Base-by-base conservation (phyloP, 2,329 filamentous ascomycete genomes). In the Scedosporium apiospermum region DNA sequence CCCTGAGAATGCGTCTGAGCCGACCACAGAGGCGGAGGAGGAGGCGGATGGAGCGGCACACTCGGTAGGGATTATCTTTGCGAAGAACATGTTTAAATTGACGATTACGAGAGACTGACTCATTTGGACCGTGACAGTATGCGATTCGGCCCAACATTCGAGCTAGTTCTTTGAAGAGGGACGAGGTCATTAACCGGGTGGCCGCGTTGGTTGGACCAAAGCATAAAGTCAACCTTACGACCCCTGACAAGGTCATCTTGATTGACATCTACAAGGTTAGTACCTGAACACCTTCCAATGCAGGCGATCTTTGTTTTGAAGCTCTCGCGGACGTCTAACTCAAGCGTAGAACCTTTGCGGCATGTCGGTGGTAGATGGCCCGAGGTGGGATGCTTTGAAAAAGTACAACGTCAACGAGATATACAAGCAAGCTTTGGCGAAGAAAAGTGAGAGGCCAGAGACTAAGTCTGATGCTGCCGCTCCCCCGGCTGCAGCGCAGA, bases 111-210 rank as follows among this genome's bases (percentile, higher is more conserved):
- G 34, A 38, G 10, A 38, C 34, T 38, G 10, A 38, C 34, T 38
- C 34, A 10, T 12, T 60, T 7, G 12, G 7, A 16, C 14, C 41
- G n/a, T 10, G 16, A 18, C 10, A 93, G 90, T 95, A 91, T 74
- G 90, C 90, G n/a, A 93, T 96, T 67, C 85, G 90, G 55, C 85
- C 88, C n/a, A 88, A 84, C 14, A 84, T 91, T 65, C 86, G 90
- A 62, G 51, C 60, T 14, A 57, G 34, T 38, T 30, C 60, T 38
- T 14, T 57, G 21, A 57, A 62, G 67, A 83, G 89, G 64, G 83
- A 87, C 66, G 78, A 78, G 18, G 80, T 93, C 58, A 93, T 95
- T 72, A 84, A 88, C 69, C 83, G 82, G 65, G 81, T 93, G 65
- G 90, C 89, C 4, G 76, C 78, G 46, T 75, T 87, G 34, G 83